phyloP scores from a whole-genome alignment of 768 basidiomycete species.

The Hypholoma sublateritium region DNA sequence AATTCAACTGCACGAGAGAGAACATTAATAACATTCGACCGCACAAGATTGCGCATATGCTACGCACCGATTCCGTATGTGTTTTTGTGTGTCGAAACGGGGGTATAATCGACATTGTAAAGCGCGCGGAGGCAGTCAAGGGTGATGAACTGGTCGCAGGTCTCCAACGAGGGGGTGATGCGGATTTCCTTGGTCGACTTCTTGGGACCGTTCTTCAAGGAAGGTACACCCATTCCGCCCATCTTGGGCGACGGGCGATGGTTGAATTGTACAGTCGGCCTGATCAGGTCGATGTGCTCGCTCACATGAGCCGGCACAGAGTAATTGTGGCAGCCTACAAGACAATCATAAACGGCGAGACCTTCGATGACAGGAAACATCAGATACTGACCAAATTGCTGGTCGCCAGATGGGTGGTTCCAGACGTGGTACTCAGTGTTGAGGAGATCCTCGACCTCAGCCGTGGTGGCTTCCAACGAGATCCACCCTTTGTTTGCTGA shows the following conservation, averaged over 20 bases:
- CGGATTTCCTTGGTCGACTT: slow-evolving; percentile 23
- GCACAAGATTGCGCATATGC: no score
- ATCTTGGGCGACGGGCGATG: slow-evolving; percentile 24
- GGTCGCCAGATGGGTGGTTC: slow-evolving; percentile 34
- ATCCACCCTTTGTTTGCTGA: slow-evolving; percentile 42
- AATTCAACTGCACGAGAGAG: slow-evolving; percentile 17
- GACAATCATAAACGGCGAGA: neutral
- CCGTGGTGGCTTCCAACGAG: slow-evolving; percentile 38
- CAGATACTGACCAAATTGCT: slow-evolving; percentile 35
- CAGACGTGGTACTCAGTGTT: slow-evolving; percentile 48
- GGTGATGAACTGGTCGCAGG: slow-evolving; percentile 27
- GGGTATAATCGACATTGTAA: slow-evolving; percentile 24
- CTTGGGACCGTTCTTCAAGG: slow-evolving; percentile 21
- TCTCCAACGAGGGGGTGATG: slow-evolving; percentile 21
- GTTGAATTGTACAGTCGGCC: slow-evolving; percentile 42
- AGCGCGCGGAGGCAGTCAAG: slow-evolving; percentile 29
- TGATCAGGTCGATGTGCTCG: slow-evolving; percentile 41
- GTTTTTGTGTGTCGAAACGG: slow-evolving; percentile 25
- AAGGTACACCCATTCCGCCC: slow-evolving; percentile 23
- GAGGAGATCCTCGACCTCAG: slow-evolving; percentile 41
- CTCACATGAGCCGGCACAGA: slow-evolving; percentile 40
- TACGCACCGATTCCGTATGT: slow-evolving; percentile 21
- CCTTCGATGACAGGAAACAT: neutral
- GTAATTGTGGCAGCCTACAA: slow-evolving; percentile 39
- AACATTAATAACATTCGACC: no score